Evolutionary conservation across 2,329 filamentous ascomycete species (phyloP), one percentile per base, ranked within the genome.

Genomic region (Microdochium trichocladiopsis): DNA sequence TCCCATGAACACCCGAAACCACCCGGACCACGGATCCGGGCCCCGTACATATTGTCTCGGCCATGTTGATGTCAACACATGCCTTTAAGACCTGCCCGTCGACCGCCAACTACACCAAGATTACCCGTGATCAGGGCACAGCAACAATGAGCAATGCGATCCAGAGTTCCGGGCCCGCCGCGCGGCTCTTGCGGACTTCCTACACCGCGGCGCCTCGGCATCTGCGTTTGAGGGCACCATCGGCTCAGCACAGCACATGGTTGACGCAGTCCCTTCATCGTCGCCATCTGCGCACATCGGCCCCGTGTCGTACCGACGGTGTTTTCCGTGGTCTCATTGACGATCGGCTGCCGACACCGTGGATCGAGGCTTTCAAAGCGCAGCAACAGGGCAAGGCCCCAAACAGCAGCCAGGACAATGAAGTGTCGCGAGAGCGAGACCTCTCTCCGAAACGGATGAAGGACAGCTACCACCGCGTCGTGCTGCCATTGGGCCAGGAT

Each of bases 401-500:
- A 4, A 59, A 56, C 9, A 50, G 59, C 2, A 56, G 60, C 16
- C 63, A 66, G 25, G 56, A 53, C 2, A 54, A 51, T 11, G 53
- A 59, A 2, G 55, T 68, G 10, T 23, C 18, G 6, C 3, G 18
- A 16, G 72, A 82, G 61, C 78, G 79, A 47, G 77, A 86, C 60
- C 63, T 88, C 57, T 73, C 72, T 11, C 84, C 86, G 1, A 87
- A 83, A 67, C 82, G 75, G 64, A 89, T 89, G 86, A 77, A 75
- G 23, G 84, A 90, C 62, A 87, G 83, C 67, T 86, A 84, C 63
- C 83, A 87, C 62, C 79, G 79, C 52, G 80, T 87, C 47, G 80
- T 88, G 59, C 72, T 90, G 25, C 86, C 86, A 6, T 72, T 91
- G 10, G 85, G 82, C 5, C 84, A 82, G 61, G 88, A 91, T 62